Base-by-base conservation (phyloP, 139 green algal genomes). In the Axilococcus clingmanii region DNA sequence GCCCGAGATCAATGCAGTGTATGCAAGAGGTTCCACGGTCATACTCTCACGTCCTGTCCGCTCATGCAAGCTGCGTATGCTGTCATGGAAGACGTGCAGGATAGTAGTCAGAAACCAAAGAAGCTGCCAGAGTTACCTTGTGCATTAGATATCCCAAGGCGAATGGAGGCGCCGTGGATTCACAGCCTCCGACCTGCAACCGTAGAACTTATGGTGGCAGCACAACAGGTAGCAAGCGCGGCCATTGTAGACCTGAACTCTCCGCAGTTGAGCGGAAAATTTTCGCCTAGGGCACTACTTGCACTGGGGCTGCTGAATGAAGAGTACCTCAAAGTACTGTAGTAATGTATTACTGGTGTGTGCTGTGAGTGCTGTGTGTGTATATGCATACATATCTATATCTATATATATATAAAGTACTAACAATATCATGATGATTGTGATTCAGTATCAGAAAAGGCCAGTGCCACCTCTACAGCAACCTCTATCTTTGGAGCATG, bases 21-120 rank as follows among this genome's bases (percentile, higher is more conserved):
- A 5, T 40, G 49, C 30, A 27, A 23, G 22, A n/a, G 29, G 19
- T 57, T 29, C 30, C 49, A 57, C 33, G 28, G 15, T 16, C 11
- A 20, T 12, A 43, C 15, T 43, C 14, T 32, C 1, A 33, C 30
- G 20, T 19, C 15, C 16, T 68, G 59, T 56, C 59, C 59, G 2
- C 32, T 68, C 25, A 24, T 44, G 15, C 52, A 62, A 34, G 48
- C 55, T 31, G 52, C 59, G 3, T 37, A 56, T 42, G 59, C 59
- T 1, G 52, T 68, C 41, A 25, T 31, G 7, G 31, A 36, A 32
- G 14, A n/a, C n/a, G n/a, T n/a, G n/a, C n/a, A n/a, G n/a, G n/a
- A n/a, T n/a, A n/a, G n/a, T n/a, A n/a, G n/a, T n/a, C n/a, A n/a
- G n/a, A n/a, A n/a, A n/a, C n/a, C n/a, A n/a, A n/a, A n/a, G n/a